Evolutionary conservation across 1,139 yeast genomes (phyloP).

Genomic region (Zhuliangozyma parablackwelliae): DNA sequence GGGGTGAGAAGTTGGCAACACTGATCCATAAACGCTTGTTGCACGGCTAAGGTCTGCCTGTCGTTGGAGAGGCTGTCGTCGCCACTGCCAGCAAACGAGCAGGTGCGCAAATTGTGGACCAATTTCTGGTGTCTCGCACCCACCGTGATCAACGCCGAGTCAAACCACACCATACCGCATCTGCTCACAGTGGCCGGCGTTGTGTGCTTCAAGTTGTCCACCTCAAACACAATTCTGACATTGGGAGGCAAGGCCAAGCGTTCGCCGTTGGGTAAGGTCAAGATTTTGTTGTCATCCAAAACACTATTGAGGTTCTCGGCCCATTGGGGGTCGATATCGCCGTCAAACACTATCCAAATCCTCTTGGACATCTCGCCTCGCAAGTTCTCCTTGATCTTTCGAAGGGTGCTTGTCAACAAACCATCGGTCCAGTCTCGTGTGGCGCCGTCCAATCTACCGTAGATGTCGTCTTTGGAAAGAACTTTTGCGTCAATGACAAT

Average conservation of each 20-base stretch:
- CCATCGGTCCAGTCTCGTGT: slow-evolving; percentile 97
- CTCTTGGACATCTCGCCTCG: slow-evolving; percentile 55
- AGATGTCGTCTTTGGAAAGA: slow-evolving; percentile 58
- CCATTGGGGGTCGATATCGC: slow-evolving; percentile 94
- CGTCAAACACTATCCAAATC: slow-evolving; percentile 85
- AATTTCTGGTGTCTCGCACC: slow-evolving; percentile 18
- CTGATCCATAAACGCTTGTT: background rate
- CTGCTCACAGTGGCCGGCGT: slow-evolving; percentile 93
- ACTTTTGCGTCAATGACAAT: slow-evolving; percentile 73
- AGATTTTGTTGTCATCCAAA: slow-evolving; percentile 76
- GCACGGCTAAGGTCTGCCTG: slow-evolving; percentile 3
- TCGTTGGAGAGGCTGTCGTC: slow-evolving; percentile 4
- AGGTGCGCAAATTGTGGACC: slow-evolving; percentile 17
- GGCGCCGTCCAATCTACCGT: slow-evolving; percentile 66
- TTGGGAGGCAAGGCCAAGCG: slow-evolving; percentile 64
- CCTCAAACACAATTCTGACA: slow-evolving; percentile 72
- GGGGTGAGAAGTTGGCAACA: background rate
- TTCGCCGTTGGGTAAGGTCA: slow-evolving; percentile 90
- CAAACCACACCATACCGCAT: slow-evolving; percentile 86
- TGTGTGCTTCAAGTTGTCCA: slow-evolving; percentile 58
- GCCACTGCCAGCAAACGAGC: too few species aligned
- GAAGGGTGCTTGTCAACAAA: slow-evolving; percentile 61
- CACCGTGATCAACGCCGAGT: slow-evolving; percentile 21
- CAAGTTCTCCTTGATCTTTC: slow-evolving; percentile 55
- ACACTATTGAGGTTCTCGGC: slow-evolving; percentile 89